Evolutionary conservation across 176 grass and related monocot genomes (phyloP).

Genomic region (Cenchrus fungigraminus): DNA sequence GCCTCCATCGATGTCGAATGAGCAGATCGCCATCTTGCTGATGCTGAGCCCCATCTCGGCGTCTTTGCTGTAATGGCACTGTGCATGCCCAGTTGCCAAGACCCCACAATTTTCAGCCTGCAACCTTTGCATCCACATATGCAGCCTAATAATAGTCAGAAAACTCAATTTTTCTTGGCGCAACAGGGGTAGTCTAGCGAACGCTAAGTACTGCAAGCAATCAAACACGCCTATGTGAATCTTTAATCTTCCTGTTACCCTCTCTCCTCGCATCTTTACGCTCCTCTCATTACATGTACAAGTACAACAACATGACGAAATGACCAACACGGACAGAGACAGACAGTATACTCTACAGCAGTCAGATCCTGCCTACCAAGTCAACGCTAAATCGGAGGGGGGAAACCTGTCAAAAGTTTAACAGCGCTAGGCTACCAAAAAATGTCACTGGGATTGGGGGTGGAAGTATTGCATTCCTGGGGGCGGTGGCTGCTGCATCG

Average conservation of each 20-base stretch:
- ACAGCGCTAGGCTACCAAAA: constrained; percentile 43
- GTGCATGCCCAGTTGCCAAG: no score
- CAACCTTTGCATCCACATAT: no score
- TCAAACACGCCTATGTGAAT: not conserved
- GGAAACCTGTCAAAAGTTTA: constrained; percentile 44
- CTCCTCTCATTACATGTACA: constrained; percentile 61
- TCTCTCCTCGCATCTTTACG: constrained; percentile 40
- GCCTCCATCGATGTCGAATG: no score
- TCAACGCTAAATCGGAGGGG: constrained; percentile 47
- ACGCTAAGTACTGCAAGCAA: not conserved
- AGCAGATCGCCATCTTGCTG: no score
- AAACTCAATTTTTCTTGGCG: no score
- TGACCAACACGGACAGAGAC: constrained; percentile 10
- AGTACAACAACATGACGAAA: constrained; percentile 39
- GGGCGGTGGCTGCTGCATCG: constrained; percentile 71
- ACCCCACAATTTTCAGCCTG: no score
- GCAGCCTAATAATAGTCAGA: no score
- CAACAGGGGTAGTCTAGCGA: not conserved
- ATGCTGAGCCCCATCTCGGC: no score
- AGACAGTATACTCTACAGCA: constrained; percentile 50
- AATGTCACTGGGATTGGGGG: constrained; percentile 67
- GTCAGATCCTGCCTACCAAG: constrained; percentile 52
- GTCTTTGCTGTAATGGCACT: no score
- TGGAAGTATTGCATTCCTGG: constrained; percentile 85
- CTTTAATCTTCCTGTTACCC: constrained; percentile 31